Evolutionary conservation across 1,139 yeast species (phyloP).

Genomic region (Hansenula lynferdii): DNA sequence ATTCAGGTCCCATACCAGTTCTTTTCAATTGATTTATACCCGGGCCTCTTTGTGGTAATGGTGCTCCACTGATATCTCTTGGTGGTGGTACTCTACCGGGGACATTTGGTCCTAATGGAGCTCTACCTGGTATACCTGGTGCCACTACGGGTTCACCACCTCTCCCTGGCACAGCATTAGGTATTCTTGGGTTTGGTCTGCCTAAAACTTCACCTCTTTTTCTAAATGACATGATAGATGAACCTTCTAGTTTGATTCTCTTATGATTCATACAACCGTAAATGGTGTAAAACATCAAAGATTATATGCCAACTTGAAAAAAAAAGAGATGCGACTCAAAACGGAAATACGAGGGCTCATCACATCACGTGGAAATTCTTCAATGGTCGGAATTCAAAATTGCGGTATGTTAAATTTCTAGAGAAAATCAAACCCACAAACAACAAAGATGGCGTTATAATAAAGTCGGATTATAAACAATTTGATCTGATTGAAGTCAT

Average conservation of each 20-base stretch:
- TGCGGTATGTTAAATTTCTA: neutral
- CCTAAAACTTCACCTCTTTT: constrained; percentile 60
- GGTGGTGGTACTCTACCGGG: constrained; percentile 17
- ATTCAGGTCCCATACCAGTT: constrained; percentile 1
- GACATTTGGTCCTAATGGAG: constrained; percentile 12
- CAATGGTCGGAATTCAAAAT: neutral
- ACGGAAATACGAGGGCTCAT: neutral
- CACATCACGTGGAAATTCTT: neutral
- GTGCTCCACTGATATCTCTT: constrained; percentile 7
- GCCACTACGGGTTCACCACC: constrained; percentile 4
- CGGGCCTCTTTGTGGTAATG: constrained; percentile 16
- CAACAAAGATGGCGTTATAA: neutral
- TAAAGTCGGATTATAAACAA: too few relatives aligned
- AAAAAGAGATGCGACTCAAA: neutral
- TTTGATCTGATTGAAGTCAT: neutral
- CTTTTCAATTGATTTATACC: constrained; percentile 1
- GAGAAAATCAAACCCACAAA: neutral
- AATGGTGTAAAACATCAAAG: neutral
- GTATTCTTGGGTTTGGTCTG: constrained; percentile 8
- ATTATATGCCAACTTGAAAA: neutral
- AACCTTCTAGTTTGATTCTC: neutral
- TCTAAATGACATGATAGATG: constrained; percentile 55
- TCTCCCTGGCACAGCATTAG: constrained; percentile 11
- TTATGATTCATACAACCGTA: neutral
- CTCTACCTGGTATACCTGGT: constrained; percentile 1